Conservation (phyloP, 1,284 basidiomycete species). For the Rhodotorula sp. region DNA sequence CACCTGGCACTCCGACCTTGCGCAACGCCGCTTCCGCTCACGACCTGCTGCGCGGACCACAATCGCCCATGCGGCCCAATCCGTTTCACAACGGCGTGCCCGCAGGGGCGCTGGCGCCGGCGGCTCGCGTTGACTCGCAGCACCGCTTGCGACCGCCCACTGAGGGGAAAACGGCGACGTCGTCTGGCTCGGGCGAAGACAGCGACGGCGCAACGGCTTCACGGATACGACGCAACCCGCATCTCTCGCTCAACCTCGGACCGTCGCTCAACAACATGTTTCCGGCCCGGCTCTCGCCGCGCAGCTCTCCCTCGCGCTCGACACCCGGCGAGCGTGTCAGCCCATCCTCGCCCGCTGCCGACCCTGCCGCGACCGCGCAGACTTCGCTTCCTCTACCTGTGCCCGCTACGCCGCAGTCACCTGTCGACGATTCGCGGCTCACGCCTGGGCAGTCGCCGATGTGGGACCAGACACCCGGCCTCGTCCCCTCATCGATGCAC, state of each 20-base stretch:
- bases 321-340: neutral
- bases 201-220: constrained; percentile 26
- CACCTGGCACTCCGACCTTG: constrained; percentile 22
- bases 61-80: neutral
- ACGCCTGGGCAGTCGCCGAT: constrained; percentile 41
- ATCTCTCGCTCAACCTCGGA: constrained; percentile 45
- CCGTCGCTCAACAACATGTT: constrained; percentile 34
- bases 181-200: constrained; percentile 23
- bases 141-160: constrained; percentile 17
- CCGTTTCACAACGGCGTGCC: constrained; percentile 16
- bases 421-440: constrained; percentile 27
- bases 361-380: neutral
- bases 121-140: constrained; percentile 29
- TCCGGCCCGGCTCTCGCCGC: constrained; percentile 8
- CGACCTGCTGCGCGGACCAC: constrained; percentile 16
- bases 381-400: constrained; percentile 17
- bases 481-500: constrained; percentile 36
- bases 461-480: constrained; percentile 45
- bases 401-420: neutral
- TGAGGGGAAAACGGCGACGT: constrained; percentile 3
- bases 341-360: neutral
- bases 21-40: constrained; percentile 41
- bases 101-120: constrained; percentile 42
- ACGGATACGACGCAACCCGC: constrained; percentile 41
- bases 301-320: neutral